phyloP scores from a whole-genome alignment of 2,329 filamentous ascomycete species.

The Peltaster fructicola region DNA sequence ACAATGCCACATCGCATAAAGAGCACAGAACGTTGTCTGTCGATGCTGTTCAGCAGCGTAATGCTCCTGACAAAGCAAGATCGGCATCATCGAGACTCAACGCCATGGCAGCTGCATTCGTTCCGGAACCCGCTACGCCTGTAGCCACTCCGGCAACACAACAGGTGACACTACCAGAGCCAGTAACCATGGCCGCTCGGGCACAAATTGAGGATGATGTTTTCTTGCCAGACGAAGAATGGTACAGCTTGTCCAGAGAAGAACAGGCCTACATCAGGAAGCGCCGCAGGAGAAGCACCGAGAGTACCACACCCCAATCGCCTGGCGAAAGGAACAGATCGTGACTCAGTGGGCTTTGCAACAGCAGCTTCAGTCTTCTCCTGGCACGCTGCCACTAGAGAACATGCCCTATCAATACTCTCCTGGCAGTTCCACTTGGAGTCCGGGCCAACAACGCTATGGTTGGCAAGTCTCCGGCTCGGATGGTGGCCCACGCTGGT shows the following conservation, averaged over 20 bases:
- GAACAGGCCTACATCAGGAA: too few relatives aligned
- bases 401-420: background rate
- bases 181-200: background rate
- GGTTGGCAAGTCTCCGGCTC: slow-evolving; percentile 2
- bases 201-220: background rate
- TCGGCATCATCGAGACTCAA: slow-evolving; percentile 1
- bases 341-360: slow-evolving; percentile 1
- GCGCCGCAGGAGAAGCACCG: too few relatives aligned
- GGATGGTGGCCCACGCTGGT: slow-evolving; percentile 13
- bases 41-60: too few relatives aligned
- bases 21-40: too few relatives aligned
- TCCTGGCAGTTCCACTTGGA: background rate
- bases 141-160: slow-evolving; percentile 1
- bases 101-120: background rate
- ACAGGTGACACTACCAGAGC: background rate
- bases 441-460: too few relatives aligned
- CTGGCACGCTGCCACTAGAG: slow-evolving; percentile 5
- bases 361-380: slow-evolving; percentile 6
- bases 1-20: too few relatives aligned
- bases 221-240: background rate
- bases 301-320: background rate
- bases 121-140: slow-evolving; percentile 1
- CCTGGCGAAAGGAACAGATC: slow-evolving; percentile 2
- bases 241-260: too few relatives aligned
- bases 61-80: slow-evolving; percentile 1